phyloP scores from a whole-genome alignment of 23 red algal genomes.

The Gracilaria caudata region DNA sequence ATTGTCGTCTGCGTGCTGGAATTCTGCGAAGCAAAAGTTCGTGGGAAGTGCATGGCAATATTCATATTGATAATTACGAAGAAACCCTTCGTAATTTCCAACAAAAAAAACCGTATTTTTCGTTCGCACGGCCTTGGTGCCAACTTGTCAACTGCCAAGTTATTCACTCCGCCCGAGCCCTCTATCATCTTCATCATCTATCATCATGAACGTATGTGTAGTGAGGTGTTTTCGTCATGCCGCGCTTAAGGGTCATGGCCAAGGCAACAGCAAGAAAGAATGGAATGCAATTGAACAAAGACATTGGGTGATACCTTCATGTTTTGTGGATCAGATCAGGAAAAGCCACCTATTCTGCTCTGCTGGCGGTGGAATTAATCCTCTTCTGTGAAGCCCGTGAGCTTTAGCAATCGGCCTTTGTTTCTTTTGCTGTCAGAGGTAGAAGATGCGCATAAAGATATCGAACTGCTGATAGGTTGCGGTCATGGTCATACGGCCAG shows the following conservation, averaged over 20 bases:
- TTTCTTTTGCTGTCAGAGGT: conserved; percentile 41
- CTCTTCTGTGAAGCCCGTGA: conserved; percentile 56
- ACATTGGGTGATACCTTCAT: neutral
- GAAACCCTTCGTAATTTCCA: too few species aligned
- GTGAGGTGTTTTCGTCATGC: conserved; percentile 5
- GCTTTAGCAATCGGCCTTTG: conserved; percentile 52
- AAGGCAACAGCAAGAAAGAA: neutral
- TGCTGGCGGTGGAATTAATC: conserved; percentile 20
- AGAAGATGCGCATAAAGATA: conserved; percentile 59
- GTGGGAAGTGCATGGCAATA: too few species aligned
- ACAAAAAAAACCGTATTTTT: too few species aligned
- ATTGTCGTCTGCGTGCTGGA: too few species aligned
- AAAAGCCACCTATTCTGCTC: neutral
- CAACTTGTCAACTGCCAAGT: too few species aligned
- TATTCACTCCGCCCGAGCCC: conserved; percentile 11
- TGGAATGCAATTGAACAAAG: neutral
- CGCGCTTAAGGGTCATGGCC: neutral
- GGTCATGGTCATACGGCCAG: conserved; percentile 37
- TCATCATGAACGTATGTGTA: neutral
- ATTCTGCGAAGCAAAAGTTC: too few species aligned
- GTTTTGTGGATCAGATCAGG: conserved; percentile 24
- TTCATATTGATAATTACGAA: too few species aligned
- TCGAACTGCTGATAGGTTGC: conserved; percentile 46
- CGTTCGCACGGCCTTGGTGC: too few species aligned
- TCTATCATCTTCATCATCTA: too few species aligned